Conservation (phyloP, 257 asterid species). For the Salvia splendens region DNA sequence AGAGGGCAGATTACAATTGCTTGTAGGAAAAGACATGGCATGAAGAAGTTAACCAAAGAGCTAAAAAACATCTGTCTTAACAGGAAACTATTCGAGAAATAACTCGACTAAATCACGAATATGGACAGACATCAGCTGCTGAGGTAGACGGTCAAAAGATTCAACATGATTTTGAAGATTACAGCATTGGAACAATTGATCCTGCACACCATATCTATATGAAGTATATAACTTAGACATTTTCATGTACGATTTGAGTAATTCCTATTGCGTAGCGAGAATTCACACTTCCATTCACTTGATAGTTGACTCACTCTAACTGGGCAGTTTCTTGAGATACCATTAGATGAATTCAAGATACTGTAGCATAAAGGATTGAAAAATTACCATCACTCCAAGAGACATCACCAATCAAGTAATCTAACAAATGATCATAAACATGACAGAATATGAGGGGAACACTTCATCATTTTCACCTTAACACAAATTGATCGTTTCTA, state of each 20-base stretch:
- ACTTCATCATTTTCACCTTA: background rate
- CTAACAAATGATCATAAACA: background rate
- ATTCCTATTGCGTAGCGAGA: background rate
- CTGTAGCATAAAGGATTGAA: background rate
- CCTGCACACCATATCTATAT: background rate
- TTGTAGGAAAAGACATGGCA: background rate
- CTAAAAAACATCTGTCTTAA: background rate
- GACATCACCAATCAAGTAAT: too few species aligned
- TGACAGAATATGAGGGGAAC: background rate
- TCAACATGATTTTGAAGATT: background rate
- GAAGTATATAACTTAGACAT: background rate
- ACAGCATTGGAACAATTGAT: background rate
- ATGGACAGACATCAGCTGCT: background rate
- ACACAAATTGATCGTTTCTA: background rate
- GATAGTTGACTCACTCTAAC: constrained; percentile 2
- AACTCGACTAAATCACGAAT: background rate
- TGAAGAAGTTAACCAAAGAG: background rate
- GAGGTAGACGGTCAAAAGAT: constrained; percentile 17
- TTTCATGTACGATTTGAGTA: background rate
- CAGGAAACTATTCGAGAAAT: constrained; percentile 4
- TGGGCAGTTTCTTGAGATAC: background rate
- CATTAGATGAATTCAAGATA: background rate
- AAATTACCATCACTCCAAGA: too few species aligned
- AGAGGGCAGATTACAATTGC: background rate
- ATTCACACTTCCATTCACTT: background rate